Evolutionary conservation across 2,329 filamentous ascomycete genomes (phyloP).

Genomic region (Pezicula radicicola): DNA sequence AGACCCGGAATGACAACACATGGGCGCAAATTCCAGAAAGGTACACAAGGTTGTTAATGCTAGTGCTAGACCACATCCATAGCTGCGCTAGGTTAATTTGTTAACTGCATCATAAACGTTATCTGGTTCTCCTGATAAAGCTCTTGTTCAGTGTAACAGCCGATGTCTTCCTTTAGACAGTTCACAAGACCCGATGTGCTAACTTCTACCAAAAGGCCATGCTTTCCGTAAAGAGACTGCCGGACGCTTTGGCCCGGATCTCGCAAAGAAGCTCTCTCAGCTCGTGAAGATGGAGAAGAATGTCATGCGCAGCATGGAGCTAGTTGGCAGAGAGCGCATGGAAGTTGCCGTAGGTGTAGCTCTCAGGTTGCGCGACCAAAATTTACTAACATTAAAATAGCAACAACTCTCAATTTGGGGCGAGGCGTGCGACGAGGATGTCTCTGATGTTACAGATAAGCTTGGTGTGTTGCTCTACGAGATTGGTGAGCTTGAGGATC

Average conservation of each 20-base stretch:
- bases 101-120: too few relatives aligned
- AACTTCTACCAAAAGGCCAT: conserved; percentile 47
- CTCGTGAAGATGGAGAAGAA: conserved; percentile 99
- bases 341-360: conserved; percentile 82
- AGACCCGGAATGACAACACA: too few relatives aligned
- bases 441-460: conserved; percentile 98
- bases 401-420: conserved; percentile 99
- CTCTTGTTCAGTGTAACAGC: too few relatives aligned
- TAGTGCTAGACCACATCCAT: too few relatives aligned
- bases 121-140: too few relatives aligned
- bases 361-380: not conserved
- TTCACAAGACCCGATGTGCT: too few relatives aligned
- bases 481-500: conserved; percentile 94
- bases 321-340: conserved; percentile 94
- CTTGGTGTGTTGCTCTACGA: conserved; percentile 89
- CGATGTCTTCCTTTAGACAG: too few relatives aligned
- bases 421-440: conserved; percentile 91
- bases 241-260: conserved; percentile 74
- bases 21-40: too few relatives aligned
- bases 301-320: conserved; percentile 96
- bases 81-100: too few relatives aligned
- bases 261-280: conserved; percentile 96
- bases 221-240: conserved; percentile 72
- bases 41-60: too few relatives aligned
- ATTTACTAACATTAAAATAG: conserved; percentile 40